Base-by-base conservation (phyloP, 768 basidiomycete genomes). In the Tulasnella sp. region DNA sequence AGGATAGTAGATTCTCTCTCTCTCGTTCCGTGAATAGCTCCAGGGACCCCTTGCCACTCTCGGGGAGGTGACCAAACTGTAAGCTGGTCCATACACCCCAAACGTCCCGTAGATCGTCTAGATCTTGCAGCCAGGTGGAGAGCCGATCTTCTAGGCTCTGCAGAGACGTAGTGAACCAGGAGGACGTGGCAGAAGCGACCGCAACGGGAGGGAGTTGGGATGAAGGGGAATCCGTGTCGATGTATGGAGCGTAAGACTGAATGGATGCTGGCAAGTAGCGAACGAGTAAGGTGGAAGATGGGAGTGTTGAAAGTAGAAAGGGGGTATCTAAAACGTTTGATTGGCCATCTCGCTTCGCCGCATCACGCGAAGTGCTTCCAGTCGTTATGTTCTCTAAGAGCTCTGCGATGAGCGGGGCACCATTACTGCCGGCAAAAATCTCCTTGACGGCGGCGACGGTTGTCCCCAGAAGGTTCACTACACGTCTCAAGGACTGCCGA, bases 211-310 rank as follows among this genome's bases (percentile, higher is more conserved):
- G 69, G 23, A 84, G 70, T 2, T 75, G 74, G 17, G 82, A 76
- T 3, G 81, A 79, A 0, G 80, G 69, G 0, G 87, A 82, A 8
- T 76, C 73, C 4, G 84, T 72, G 65, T 92, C 85, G 62, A 95
- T 80, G 69, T 88, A 94, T 8, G 93, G 93, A 65, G 84, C 88
- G 70, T 93, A 96, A 3, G 79, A 77, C 64, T 78, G 79, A 61
- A 97, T 78, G 61, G 75, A 78, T 1, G 75, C 67, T 0, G 92
- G 90, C 0, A 97, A 78, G 56, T 89, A 77, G 15, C 83, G 78
- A 62, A 72, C 61, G 0, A 93, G 82, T 64, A 92, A 87, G 24
- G 86, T 81, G 0, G 90, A 86, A 0, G 93, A 92, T 0, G 91
- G 91, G 23, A 95, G 77, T 8, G 77, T 77, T 24, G 77, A 73